Base-by-base conservation (phyloP, 345 rosid genomes). In the Eucalyptus rudis region DNA sequence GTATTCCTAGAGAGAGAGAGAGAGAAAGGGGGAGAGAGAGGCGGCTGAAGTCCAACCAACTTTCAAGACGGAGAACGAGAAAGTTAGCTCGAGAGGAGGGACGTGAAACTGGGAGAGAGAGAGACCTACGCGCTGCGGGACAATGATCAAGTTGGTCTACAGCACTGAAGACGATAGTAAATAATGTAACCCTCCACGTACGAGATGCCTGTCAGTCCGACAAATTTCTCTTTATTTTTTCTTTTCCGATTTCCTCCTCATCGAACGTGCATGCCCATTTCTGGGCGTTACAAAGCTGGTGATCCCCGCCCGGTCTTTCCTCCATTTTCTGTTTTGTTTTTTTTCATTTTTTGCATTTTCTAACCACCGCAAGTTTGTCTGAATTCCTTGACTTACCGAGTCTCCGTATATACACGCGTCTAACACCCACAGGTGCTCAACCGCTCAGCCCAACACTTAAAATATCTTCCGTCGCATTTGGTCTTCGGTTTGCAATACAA, bases 1-100 rank as follows among this genome's bases (percentile, higher is more conserved):
- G 16, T 76, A 40, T 20, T 40, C 16, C 44, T 76, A 31, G n/a
- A 79, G 68, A 81, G 44, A 81, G 14, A 49, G 27, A 36, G 16
- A 49, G 49, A 19, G 45, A 36, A 79, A 7, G 24, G 17, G 31
- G 40, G 88, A 40, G 20, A 50, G 52, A 45, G 58, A 54, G 62
- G 33, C 36, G 36, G 58, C 83, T 80, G 86, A 50, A 64, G 87
- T 84, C 86, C 91, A 90, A 90, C 91, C 29, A 90, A 88, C 91
- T 88, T 90, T 90, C 91, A 88, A 90, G 84, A 20, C 33, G 45
- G 68, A 84, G 50, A 19, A 12, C 44, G 86, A 88, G 91, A 86
- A 87, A 90, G 88, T 90, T 90, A 62, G 89, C 49, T 87, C 52
- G 87, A 10, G 84, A 76, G 5, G 84, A 76, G 6, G 29, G 47